A percentile compares a stretch with the other conserved stretches of the same genome.
phyloP scores from a whole-genome alignment of 2,329 filamentous ascomycete species.

The Teratosphaeria zuluensis region DNA sequence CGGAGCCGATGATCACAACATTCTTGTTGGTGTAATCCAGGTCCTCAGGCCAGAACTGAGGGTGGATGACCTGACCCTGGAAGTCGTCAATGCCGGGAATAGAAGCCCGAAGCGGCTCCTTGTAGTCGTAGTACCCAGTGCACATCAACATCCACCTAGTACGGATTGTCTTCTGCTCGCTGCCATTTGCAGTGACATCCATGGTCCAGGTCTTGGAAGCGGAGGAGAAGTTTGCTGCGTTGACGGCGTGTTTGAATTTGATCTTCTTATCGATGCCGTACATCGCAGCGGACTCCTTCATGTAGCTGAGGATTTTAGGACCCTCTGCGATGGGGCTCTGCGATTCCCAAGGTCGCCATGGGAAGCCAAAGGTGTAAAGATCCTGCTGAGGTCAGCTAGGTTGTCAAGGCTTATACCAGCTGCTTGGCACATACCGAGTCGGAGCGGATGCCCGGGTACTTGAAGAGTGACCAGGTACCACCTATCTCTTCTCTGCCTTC shows the following conservation, averaged over 20 bases:
- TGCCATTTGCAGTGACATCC: conserved; percentile 28
- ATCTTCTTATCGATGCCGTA: conserved; percentile 40
- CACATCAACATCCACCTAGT: conserved; percentile 48
- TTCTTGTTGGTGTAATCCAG: conserved; percentile 57
- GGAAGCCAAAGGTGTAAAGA: conserved; percentile 47
- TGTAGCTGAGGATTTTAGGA: conserved; percentile 34
- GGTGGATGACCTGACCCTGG: conserved; percentile 53
- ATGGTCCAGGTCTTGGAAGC: conserved; percentile 40
- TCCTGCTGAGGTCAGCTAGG: conserved; percentile 17
- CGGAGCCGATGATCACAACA: conserved; percentile 64
- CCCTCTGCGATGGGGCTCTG: conserved; percentile 37
- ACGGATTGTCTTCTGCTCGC: conserved; percentile 27
- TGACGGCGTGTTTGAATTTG: conserved; percentile 33
- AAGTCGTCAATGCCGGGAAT: conserved; percentile 63
- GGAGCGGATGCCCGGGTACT: conserved; percentile 53
- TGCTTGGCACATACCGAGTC: conserved; percentile 24
- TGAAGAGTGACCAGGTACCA: conserved; percentile 72
- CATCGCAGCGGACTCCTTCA: conserved; percentile 33
- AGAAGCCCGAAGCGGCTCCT: conserved; percentile 46
- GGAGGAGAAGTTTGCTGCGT: conserved; percentile 35
- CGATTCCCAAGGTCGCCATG: conserved; percentile 59
- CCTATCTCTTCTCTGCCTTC: conserved; percentile 58
- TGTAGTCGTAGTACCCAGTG: conserved; percentile 67
- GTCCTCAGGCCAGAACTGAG: conserved; percentile 67
- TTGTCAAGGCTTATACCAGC: background rate